Percentiles rank a stretch among this genome's conserved stretches.
Evolutionary conservation across 257 asterid genomes (phyloP).

Genomic region (Striga asiatica): DNA sequence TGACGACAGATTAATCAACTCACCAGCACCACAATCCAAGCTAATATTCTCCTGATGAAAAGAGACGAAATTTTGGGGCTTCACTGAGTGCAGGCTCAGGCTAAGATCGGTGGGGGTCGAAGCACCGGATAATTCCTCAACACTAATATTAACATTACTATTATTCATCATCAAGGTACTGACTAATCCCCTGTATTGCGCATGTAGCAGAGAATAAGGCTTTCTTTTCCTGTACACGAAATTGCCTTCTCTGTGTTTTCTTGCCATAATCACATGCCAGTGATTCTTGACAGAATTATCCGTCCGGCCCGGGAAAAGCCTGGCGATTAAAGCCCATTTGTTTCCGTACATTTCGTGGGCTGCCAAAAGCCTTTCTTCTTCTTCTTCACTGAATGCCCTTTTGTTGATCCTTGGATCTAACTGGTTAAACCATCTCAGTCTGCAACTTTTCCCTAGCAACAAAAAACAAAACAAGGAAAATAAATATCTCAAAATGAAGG

Average conservation of each 20-base stretch:
- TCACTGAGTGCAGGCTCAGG: no score
- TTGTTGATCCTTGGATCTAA: slow-evolving; percentile 80
- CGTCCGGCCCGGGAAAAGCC: slow-evolving; percentile 85
- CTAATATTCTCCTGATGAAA: no score
- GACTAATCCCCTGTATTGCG: no score
- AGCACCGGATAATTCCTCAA: no score
- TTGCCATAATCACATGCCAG: slow-evolving; percentile 90
- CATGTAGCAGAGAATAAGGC: no score
- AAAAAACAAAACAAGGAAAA: not conserved
- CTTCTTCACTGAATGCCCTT: slow-evolving; percentile 75
- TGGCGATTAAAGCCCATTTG: slow-evolving; percentile 92
- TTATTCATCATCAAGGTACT: no score
- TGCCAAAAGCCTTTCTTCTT: slow-evolving; percentile 78
- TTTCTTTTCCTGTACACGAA: slow-evolving; percentile 59
- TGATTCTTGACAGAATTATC: slow-evolving; percentile 90
- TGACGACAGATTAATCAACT: no score
- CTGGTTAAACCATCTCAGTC: slow-evolving; percentile 88
- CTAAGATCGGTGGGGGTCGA: no score
- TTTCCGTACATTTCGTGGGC: slow-evolving; percentile 85
- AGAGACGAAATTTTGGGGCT: no score
- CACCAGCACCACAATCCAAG: no score
- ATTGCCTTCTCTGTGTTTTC: slow-evolving; percentile 78
- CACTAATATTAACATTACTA: no score
- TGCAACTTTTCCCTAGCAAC: slow-evolving; percentile 63
- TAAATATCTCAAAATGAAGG: not conserved